A percentile compares a stretch with the other conserved stretches of the same genome.
These are phyloP conservation scores for Crithidia fasciculata DNA, from an alignment of 208 protist species.

Conservation along the genomic window DNA sequence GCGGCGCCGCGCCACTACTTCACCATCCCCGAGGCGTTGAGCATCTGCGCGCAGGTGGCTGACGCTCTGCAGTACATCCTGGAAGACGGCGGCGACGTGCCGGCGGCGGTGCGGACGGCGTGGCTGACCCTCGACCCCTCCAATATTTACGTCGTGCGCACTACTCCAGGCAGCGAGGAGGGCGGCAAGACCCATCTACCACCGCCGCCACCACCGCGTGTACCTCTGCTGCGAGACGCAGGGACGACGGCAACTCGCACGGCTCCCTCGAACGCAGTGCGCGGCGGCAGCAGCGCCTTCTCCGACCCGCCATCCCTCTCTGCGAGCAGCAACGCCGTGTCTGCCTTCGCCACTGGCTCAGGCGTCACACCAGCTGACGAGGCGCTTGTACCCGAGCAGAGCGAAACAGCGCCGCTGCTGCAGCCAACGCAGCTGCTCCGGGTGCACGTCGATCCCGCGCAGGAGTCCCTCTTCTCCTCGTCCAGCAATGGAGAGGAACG, in stretches of 20 bases:
- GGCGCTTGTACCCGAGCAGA: not conserved
- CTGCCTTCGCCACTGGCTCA: not conserved
- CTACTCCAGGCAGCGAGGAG: not conserved
- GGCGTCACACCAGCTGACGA: too few species aligned
- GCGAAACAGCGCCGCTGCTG: constrained; percentile 3
- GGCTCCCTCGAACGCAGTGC: not conserved
- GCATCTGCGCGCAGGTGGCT: constrained; percentile 59
- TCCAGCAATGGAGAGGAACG: not conserved
- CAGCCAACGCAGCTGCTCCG: not conserved
- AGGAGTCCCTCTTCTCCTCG: not conserved
- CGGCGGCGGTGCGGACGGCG: constrained; percentile 36
- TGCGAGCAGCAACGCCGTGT: not conserved
- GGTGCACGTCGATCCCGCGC: constrained; percentile 4
- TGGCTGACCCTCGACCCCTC: constrained; percentile 65
- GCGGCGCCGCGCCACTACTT: constrained; percentile 47
- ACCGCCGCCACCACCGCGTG: too few species aligned
- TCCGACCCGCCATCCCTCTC: not conserved
- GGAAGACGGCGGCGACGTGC: constrained; percentile 55
- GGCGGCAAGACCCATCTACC: too few species aligned
- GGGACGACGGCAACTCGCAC: too few species aligned
- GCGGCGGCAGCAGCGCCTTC: not conserved
- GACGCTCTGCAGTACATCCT: constrained; percentile 78
- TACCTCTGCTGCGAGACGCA: too few species aligned
- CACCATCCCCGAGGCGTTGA: constrained; percentile 43
- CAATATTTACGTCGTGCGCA: constrained; percentile 47